These are phyloP conservation scores for Psilocybe tampanensis DNA, from an alignment of 768 basidiomycete species.

Conservation along the genomic window DNA sequence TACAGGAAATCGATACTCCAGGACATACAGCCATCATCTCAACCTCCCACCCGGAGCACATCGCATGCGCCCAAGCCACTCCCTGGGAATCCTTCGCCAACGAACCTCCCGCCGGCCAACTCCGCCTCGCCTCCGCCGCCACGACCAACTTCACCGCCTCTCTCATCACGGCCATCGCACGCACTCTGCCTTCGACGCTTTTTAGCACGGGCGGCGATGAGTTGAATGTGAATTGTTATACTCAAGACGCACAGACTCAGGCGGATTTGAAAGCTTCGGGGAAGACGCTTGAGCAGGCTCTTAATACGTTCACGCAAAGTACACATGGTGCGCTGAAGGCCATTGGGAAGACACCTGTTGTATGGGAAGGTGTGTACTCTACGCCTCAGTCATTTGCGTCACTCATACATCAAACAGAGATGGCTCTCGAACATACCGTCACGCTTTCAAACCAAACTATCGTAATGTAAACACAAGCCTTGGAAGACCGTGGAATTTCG, in stretches of 20 bases:
- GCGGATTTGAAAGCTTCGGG: constrained; percentile 49
- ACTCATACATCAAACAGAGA: too few species aligned
- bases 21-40: constrained; percentile 77
- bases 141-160: constrained; percentile 61
- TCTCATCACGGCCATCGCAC: constrained; percentile 56
- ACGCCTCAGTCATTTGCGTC: too few species aligned
- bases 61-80: constrained; percentile 62
- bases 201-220: constrained; percentile 87
- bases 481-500: not conserved
- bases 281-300: constrained; percentile 62
- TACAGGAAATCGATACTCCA: constrained; percentile 79
- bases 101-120: constrained; percentile 84
- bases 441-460: constrained; percentile 51
- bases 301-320: constrained; percentile 60
- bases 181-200: constrained; percentile 55
- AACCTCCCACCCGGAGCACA: constrained; percentile 66
- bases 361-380: constrained; percentile 67
- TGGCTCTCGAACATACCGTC: constrained; percentile 61
- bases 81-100: constrained; percentile 66
- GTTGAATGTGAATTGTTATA: constrained; percentile 69
- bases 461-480: constrained; percentile 46
- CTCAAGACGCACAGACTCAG: constrained; percentile 61
- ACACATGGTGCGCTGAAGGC: constrained; percentile 58
- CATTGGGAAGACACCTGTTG: constrained; percentile 73
- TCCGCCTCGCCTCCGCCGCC: constrained; percentile 65